Evolutionary conservation across 306 rosid genomes (phyloP).

Genomic region (Cucumis hystrix): DNA sequence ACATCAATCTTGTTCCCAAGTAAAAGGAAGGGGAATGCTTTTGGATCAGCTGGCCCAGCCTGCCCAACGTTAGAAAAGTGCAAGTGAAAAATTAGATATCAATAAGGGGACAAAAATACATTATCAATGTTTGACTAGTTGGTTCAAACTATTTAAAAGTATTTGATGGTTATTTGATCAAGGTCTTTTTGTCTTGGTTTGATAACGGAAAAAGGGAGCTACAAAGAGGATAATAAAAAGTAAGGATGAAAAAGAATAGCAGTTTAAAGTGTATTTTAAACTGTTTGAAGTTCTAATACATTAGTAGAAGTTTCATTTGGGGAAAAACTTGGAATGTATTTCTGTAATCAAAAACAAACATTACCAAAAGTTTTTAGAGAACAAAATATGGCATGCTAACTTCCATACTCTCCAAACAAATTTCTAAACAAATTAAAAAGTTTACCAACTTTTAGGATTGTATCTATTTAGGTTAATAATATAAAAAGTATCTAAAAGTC

Average conservation of each 20-base stretch:
- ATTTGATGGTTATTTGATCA: background rate
- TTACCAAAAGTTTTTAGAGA: background rate
- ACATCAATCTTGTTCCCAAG: constrained; percentile 76
- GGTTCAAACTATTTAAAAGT: background rate
- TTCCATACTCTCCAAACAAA: background rate
- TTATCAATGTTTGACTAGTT: background rate
- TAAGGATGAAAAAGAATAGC: background rate
- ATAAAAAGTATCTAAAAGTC: background rate
- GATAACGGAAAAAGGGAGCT: background rate
- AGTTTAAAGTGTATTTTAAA: background rate
- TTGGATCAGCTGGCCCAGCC: constrained; percentile 43
- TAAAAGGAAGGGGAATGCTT: constrained; percentile 60
- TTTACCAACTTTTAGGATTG: background rate
- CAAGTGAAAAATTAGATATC: background rate
- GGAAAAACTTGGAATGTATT: background rate
- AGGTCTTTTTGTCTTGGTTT: no score
- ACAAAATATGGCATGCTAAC: background rate
- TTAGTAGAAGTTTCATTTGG: background rate
- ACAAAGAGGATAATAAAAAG: background rate
- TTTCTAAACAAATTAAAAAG: background rate
- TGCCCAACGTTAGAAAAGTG: constrained; percentile 16
- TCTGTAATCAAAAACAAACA: background rate
- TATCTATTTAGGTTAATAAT: background rate
- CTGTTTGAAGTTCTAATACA: background rate
- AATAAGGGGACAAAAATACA: background rate